A percentile compares a stretch with the other conserved stretches of the same genome.
Evolutionary conservation across 2,329 filamentous ascomycete species (phyloP).

Genomic region (Cladosporium sp.): DNA sequence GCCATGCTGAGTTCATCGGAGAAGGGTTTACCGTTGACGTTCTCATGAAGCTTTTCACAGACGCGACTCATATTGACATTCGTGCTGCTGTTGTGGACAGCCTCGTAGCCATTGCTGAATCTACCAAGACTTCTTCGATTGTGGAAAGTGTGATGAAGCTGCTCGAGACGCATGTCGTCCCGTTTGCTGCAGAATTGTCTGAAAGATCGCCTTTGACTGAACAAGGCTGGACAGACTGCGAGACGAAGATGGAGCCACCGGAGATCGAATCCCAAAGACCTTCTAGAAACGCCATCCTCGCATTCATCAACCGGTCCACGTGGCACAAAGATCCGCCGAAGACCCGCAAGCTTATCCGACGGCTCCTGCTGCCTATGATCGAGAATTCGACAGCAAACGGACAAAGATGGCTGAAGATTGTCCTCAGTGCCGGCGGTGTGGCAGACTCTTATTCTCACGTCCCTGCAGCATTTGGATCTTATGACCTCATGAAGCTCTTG

Average conservation of each 20-base stretch:
- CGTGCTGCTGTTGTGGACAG: constrained; percentile 31
- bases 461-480: constrained; percentile 5
- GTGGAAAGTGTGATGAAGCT: constrained; percentile 20
- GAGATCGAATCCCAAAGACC: constrained; percentile 9
- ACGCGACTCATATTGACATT: constrained; percentile 36
- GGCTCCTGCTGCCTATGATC: constrained; percentile 19
- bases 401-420: constrained; percentile 18
- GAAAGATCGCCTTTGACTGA: constrained; percentile 31
- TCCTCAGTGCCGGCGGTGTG: background rate
- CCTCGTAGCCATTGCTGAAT: constrained; percentile 29
- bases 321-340: background rate
- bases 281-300: background rate
- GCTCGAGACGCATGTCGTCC: constrained; percentile 29
- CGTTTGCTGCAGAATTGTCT: constrained; percentile 33
- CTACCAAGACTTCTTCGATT: constrained; percentile 10
- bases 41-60: constrained; percentile 28
- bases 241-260: constrained; percentile 20
- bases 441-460: background rate
- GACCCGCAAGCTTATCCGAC: constrained; percentile 11
- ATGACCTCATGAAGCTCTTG: constrained; percentile 9
- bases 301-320: background rate
- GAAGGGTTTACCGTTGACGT: constrained; percentile 28
- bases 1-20: constrained; percentile 31
- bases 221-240: constrained; percentile 30
- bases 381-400: constrained; percentile 14